A percentile compares a stretch with the other conserved stretches of the same genome.
Evolutionary conservation across 306 rosid species (phyloP).

Genomic region (Rosa rugosa): DNA sequence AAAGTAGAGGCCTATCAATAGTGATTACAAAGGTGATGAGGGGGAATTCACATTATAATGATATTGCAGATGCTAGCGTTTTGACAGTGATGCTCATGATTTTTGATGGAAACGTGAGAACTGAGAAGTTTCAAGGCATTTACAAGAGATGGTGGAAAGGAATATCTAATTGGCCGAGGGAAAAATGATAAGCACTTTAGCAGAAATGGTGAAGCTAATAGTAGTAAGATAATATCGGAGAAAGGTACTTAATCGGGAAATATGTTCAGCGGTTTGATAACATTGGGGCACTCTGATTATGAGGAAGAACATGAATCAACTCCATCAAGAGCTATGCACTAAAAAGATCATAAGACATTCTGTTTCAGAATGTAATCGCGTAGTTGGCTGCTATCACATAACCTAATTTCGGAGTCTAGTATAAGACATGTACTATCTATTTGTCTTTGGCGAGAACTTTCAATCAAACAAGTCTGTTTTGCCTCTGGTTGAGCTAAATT

Average conservation of each 20-base stretch:
- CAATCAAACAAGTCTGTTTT: no score
- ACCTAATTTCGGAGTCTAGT: no score
- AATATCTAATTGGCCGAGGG: conserved; percentile 13
- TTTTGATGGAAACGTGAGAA: conserved; percentile 30
- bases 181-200: conserved; percentile 23
- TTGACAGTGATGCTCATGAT: conserved; percentile 33
- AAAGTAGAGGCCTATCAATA: conserved; percentile 36
- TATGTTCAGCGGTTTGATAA: conserved; percentile 53
- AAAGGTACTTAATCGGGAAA: conserved; percentile 59
- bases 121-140: conserved; percentile 35
- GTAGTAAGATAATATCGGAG: conserved; percentile 29
- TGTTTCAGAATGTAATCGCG: no score
- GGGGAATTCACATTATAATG: conserved; percentile 41
- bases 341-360: no score
- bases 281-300: conserved; percentile 64
- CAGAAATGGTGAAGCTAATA: conserved; percentile 34
- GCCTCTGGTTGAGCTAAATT: no score
- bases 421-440: no score
- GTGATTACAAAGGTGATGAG: conserved; percentile 43
- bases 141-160: conserved; percentile 34
- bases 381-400: no score
- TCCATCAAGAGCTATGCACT: conserved; percentile 17
- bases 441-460: no score
- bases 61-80: conserved; percentile 33
- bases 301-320: conserved; percentile 42